Percentiles rank a stretch among this genome's conserved stretches.
phyloP scores from a whole-genome alignment of 2,329 filamentous ascomycete genomes.

The Thielaviopsis populi region DNA sequence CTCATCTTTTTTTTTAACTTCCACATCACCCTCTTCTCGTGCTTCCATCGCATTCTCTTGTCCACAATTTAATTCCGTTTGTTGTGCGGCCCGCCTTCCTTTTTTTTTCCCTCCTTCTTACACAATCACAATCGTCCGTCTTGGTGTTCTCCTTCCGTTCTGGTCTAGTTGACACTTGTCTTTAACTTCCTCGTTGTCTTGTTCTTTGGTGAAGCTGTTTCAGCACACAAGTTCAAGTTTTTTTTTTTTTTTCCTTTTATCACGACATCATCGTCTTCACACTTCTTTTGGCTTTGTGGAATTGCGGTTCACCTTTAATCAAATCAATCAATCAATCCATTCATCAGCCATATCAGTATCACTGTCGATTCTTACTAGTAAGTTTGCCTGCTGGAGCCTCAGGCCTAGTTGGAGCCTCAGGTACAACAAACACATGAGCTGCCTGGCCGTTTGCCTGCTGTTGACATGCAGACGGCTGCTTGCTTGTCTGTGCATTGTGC shows the following conservation, averaged over 20 bases:
- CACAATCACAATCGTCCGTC: not conserved
- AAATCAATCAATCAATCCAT: not conserved
- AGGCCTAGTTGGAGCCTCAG: not conserved
- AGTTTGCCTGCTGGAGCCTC: not conserved
- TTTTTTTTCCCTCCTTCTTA: conserved; percentile 1
- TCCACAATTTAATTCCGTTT: conserved; percentile 6
- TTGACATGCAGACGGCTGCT: not conserved
- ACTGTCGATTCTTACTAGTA: conserved; percentile 6
- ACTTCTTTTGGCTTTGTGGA: not conserved
- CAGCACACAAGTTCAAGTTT: not conserved
- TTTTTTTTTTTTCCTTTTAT: not conserved
- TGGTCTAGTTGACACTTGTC: conserved; percentile 6
- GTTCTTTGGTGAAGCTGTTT: not conserved
- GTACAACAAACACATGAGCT: conserved; percentile 1
- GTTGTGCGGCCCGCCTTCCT: not conserved
- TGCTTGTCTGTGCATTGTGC: not conserved
- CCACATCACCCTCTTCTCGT: conserved; percentile 18
- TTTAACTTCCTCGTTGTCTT: not conserved
- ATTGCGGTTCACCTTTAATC: not conserved
- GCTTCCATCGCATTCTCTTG: conserved; percentile 4
- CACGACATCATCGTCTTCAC: conserved; percentile 6
- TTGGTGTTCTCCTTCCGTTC: conserved; percentile 9
- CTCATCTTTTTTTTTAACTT: conserved; percentile 8
- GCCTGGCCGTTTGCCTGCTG: not conserved
- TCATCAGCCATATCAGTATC: not conserved